Evolutionary conservation across 805 yeast genomes (phyloP), one percentile per base, ranked within the genome.

Genomic region (Candida pseudoglaebosa): DNA sequence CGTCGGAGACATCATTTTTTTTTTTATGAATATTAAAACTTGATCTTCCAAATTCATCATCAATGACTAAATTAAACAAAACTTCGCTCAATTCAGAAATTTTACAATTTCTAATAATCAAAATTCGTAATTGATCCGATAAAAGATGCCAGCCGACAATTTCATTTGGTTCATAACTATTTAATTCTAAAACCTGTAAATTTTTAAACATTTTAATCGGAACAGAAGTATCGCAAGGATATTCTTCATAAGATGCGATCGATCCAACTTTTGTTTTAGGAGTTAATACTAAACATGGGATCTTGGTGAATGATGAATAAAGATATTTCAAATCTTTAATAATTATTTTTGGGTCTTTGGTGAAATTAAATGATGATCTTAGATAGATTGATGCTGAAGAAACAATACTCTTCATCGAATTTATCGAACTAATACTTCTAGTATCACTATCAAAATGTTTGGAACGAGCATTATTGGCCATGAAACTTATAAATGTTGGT

Each of bases 211-310:
- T 67, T 28, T 61, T 62, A n/a, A 81, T 53, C 2, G 87, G 86
- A 6, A 82, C 80, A 4, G 82, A 72, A 3, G 85, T 78, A 50
- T 81, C 87, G 53, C 82, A 80, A 0, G 86, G 87, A 52, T 75
- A 80, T 52, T 80, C 86, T 49, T 80, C 84, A 53, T 78, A 81
- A 2, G 80, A 79, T 36, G 67, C 71, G 20, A 80, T 80, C 32
- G 77, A 60, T 44, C 67, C 73, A 13, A 82, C 73, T 44, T 77
- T 77, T 5, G 77, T 67, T 44, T 78, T 82, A 8, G 82, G 81
- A 9, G 80, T 73, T 39, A 80, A 53, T 24, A 82, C 61, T 36
- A 80, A 64, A 52, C 85, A 78, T 0, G 87, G 86, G 19, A 80
- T 62, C 45, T 80, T 80, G 3, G 84, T 75, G 55, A 80, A 81